These are phyloP conservation scores for Sutorius australiensis DNA, from an alignment of 768 basidiomycete species.

Conservation along the genomic window DNA sequence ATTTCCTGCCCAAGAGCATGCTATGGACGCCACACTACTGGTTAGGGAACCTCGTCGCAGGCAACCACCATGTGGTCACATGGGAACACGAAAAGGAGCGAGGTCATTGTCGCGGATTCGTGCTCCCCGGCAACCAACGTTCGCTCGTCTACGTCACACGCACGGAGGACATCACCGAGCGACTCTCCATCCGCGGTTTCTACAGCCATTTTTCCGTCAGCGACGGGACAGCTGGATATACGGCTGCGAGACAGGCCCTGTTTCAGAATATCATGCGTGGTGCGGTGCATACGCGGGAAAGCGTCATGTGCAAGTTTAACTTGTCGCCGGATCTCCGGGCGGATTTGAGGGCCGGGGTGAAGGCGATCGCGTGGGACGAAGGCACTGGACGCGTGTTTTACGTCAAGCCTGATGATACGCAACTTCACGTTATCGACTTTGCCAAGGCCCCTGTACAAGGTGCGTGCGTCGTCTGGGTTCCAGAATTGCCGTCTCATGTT, in stretches of 20 bases:
- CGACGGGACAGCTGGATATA: conserved; percentile 28
- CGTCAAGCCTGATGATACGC: conserved; percentile 38
- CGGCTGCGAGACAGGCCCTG: conserved; percentile 15
- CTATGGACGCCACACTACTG: conserved; percentile 28
- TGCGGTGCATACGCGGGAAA: conserved; percentile 11
- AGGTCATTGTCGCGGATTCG: conserved; percentile 26
- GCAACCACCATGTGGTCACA: conserved; percentile 25
- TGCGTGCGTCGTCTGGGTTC: conserved; percentile 9
- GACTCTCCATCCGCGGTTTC: conserved; percentile 27
- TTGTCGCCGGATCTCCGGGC: conserved; percentile 14
- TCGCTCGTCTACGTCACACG: conserved; percentile 31
- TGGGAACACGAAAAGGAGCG: conserved; percentile 25
- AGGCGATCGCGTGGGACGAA: conserved; percentile 65
- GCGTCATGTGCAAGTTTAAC: conserved; percentile 26
- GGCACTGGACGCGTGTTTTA: conserved; percentile 56
- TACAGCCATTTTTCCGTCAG: conserved; percentile 37
- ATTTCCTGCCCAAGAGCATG: conserved; percentile 22
- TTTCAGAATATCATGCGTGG: conserved; percentile 24
- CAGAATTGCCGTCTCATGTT: conserved; percentile 23
- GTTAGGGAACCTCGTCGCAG: conserved; percentile 24
- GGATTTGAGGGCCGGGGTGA: conserved; percentile 32
- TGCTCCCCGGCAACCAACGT: conserved; percentile 32
- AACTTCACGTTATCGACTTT: conserved; percentile 49
- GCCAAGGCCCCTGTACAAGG: conserved; percentile 35
- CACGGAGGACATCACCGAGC: conserved; percentile 24